Conservation (phyloP, 2,329 filamentous ascomycete genomes). For the Teratosphaeria viscida region DNA sequence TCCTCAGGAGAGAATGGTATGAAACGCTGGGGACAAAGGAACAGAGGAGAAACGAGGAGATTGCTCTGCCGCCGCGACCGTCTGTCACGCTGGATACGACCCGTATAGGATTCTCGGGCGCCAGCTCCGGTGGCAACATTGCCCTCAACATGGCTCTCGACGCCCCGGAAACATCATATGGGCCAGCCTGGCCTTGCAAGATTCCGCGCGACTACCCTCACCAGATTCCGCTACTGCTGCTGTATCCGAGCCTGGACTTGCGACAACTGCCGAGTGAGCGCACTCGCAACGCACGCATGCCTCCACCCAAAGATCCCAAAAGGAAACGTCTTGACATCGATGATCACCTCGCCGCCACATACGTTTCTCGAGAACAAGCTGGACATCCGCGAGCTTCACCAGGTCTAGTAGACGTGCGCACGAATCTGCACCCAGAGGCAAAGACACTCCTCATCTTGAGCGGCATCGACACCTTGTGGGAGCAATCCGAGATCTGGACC, state of each 20-base stretch:
- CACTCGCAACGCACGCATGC: slow-evolving; percentile 24
- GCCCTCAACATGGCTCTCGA: slow-evolving; percentile 34
- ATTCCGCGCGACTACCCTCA: slow-evolving; percentile 26
- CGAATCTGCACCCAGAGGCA: slow-evolving; percentile 26
- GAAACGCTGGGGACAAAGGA: slow-evolving; percentile 7
- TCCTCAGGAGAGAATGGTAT: slow-evolving; percentile 7
- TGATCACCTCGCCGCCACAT: slow-evolving; percentile 30
- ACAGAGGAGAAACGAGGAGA: slow-evolving; percentile 5
- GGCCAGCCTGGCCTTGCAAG: slow-evolving; percentile 28
- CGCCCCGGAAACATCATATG: slow-evolving; percentile 18
- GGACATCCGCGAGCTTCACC: slow-evolving; percentile 32
- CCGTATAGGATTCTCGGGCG: slow-evolving; percentile 34
- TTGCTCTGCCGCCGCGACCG: slow-evolving; percentile 5
- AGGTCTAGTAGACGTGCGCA: slow-evolving; percentile 22
- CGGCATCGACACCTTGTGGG: slow-evolving; percentile 31
- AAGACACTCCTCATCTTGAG: slow-evolving; percentile 33
- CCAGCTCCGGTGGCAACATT: slow-evolving; percentile 39
- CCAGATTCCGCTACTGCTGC: slow-evolving; percentile 31
- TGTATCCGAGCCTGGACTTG: slow-evolving; percentile 34
- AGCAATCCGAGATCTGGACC: slow-evolving; percentile 35
- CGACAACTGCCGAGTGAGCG: slow-evolving; percentile 32
- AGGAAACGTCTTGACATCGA: slow-evolving; percentile 21
- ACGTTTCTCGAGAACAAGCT: slow-evolving; percentile 29
- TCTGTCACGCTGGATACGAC: slow-evolving; percentile 27
- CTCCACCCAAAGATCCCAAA: slow-evolving; percentile 23